These are phyloP conservation scores for Fusarium mangiferae DNA, from an alignment of 2,329 filamentous ascomycete species.

Conservation along the genomic window DNA sequence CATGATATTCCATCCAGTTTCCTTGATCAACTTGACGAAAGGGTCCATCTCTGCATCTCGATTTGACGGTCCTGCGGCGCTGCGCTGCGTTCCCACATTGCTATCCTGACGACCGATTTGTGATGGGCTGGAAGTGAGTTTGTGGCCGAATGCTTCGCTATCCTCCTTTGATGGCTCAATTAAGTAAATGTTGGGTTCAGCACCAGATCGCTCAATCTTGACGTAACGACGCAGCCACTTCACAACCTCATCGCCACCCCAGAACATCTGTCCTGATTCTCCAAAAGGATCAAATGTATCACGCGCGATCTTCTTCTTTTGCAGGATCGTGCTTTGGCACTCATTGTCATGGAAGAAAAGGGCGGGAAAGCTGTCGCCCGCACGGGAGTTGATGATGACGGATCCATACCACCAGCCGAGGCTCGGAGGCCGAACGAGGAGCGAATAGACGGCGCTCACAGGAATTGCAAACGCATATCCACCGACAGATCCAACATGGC, in stretches of 20 bases:
- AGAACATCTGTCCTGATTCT: slow-evolving; percentile 87
- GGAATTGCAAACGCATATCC: slow-evolving; percentile 93
- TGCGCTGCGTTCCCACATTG: slow-evolving; percentile 41
- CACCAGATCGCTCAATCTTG: slow-evolving; percentile 81
- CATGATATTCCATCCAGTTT: slow-evolving; percentile 94
- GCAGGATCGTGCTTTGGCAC: slow-evolving; percentile 93
- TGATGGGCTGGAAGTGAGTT: slow-evolving; percentile 56
- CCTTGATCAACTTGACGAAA: slow-evolving; percentile 91
- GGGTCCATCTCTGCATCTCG: slow-evolving; percentile 87
- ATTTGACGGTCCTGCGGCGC: slow-evolving; percentile 52
- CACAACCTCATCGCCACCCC: slow-evolving; percentile 96
- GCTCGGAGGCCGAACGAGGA: slow-evolving; percentile 90
- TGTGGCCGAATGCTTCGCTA: slow-evolving; percentile 79
- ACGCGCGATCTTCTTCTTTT: slow-evolving; percentile 85
- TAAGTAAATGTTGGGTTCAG: slow-evolving; percentile 91
- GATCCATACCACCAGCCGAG: slow-evolving; percentile 99
- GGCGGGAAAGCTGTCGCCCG: slow-evolving; percentile 92
- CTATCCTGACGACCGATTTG: slow-evolving; percentile 47
- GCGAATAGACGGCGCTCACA: slow-evolving; percentile 87
- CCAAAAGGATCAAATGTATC: slow-evolving; percentile 93
- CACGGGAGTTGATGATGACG: slow-evolving; percentile 88
- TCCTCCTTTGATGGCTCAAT: slow-evolving; percentile 90
- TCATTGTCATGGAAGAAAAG: slow-evolving; percentile 98
- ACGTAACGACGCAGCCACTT: slow-evolving; percentile 90
- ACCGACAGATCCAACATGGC: slow-evolving; percentile 75